Conservation (phyloP, 768 basidiomycete genomes). For the Tricholoma furcatifolium region DNA sequence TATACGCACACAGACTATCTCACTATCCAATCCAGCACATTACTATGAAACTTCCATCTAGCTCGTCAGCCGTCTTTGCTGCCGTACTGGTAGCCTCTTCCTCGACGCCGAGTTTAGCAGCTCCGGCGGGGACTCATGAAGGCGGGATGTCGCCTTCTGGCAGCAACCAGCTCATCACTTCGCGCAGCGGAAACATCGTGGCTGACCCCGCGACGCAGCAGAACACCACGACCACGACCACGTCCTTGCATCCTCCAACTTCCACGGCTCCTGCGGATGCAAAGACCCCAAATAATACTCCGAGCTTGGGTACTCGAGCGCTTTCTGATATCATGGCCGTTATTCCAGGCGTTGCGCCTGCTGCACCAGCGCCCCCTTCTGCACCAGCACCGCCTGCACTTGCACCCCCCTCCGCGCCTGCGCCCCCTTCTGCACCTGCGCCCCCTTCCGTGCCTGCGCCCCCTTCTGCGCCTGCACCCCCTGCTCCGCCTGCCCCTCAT, state of each 20-base stretch:
- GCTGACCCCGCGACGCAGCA: too few species aligned
- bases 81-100: slow-evolving; percentile 50
- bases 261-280: background rate
- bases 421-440: background rate
- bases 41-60: slow-evolving; percentile 44
- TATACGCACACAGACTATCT: slow-evolving; percentile 6
- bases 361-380: background rate
- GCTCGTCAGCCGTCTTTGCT: slow-evolving; percentile 46
- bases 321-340: too few species aligned
- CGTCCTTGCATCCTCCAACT: background rate
- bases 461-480: background rate
- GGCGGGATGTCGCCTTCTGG: slow-evolving; percentile 23
- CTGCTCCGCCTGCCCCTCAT: background rate
- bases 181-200: slow-evolving; percentile 11
- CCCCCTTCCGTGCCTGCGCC: background rate
- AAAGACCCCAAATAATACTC: slow-evolving; percentile 9
- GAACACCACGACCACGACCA: too few species aligned
- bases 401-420: background rate
- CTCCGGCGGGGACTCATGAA: slow-evolving; percentile 36
- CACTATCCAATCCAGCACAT: background rate
- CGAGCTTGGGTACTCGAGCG: background rate
- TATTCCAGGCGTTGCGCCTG: background rate
- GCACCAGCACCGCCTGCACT: too few species aligned
- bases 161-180: slow-evolving; percentile 21
- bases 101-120: slow-evolving; percentile 44